Conservation (phyloP, 1,139 yeast genomes). For the Nakaseomyces nivariensis region DNA sequence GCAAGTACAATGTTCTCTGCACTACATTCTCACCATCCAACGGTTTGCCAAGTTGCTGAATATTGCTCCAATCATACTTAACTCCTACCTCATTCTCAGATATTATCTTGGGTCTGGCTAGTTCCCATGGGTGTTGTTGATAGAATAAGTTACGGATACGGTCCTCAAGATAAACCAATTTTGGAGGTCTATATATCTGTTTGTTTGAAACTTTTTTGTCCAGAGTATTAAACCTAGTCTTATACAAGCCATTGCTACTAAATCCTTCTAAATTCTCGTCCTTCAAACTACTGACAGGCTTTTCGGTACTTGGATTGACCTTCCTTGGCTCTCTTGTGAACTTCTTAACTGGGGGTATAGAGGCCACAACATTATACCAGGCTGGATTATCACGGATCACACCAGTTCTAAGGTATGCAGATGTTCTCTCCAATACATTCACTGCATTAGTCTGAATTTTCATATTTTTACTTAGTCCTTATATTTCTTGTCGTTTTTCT, state of each 20-base stretch:
- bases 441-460: conserved; percentile 60
- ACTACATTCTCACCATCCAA: conserved; percentile 92
- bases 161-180: conserved; percentile 69
- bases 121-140: conserved; percentile 96
- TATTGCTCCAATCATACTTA: conserved; percentile 62
- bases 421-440: conserved; percentile 65
- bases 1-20: conserved; percentile 73
- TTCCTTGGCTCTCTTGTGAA: conserved; percentile 40
- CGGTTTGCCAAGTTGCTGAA: conserved; percentile 62
- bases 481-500: background rate
- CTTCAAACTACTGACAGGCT: conserved; percentile 11
- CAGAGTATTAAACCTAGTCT: conserved; percentile 38
- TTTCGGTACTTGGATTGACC: conserved; percentile 29
- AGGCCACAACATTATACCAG: conserved; percentile 78
- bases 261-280: conserved; percentile 10
- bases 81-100: conserved; percentile 61
- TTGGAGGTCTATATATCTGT: conserved; percentile 46
- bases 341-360: conserved; percentile 66
- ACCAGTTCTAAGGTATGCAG: conserved; percentile 59
- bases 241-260: conserved; percentile 30
- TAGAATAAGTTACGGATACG: conserved; percentile 70
- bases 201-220: conserved; percentile 29
- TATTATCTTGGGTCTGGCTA: conserved; percentile 82
- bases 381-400: conserved; percentile 61
- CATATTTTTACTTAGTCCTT: conserved; percentile 32